phyloP scores from a whole-genome alignment of 371 early-diverging fungal genomes.

The Rhizopus delemar region DNA sequence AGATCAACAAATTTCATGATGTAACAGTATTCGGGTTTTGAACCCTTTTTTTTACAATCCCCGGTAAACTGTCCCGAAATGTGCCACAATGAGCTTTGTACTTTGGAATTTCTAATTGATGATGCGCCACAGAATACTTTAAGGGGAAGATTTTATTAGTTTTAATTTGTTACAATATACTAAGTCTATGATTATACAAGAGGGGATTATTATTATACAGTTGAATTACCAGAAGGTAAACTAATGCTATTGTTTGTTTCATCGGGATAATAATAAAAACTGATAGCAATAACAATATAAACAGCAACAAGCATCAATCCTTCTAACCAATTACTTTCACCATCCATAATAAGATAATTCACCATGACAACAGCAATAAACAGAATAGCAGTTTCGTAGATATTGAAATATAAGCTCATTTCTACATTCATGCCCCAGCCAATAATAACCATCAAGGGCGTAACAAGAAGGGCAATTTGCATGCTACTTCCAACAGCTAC shows the following conservation, averaged over 20 bases:
- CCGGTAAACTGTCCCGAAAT: too few species aligned
- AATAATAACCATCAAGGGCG: conserved; percentile 82
- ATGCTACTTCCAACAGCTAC: conserved; percentile 89
- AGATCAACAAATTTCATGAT: too few species aligned
- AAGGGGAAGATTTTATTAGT: too few species aligned
- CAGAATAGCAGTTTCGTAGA: conserved; percentile 80
- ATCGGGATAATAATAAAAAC: conserved; percentile 73
- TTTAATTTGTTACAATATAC: too few species aligned
- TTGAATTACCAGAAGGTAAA: background rate
- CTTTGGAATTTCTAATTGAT: too few species aligned
- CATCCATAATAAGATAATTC: conserved; percentile 79
- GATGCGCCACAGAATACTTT: too few species aligned
- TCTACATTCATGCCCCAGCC: conserved; percentile 83
- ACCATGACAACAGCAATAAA: conserved; percentile 83
- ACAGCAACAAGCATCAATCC: conserved; percentile 75
- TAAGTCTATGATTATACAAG: too few species aligned
- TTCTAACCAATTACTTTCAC: conserved; percentile 84
- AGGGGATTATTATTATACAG: background rate
- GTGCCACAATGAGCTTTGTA: too few species aligned
- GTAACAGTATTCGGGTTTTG: too few species aligned
- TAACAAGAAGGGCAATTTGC: conserved; percentile 89
- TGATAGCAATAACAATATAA: conserved; percentile 75
- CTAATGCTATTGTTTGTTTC: background rate
- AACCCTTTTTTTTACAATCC: too few species aligned
- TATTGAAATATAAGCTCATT: conserved; percentile 78